Evolutionary conservation across 352 stramenopile species (phyloP).

Genomic region (Phytopythium montanum): DNA sequence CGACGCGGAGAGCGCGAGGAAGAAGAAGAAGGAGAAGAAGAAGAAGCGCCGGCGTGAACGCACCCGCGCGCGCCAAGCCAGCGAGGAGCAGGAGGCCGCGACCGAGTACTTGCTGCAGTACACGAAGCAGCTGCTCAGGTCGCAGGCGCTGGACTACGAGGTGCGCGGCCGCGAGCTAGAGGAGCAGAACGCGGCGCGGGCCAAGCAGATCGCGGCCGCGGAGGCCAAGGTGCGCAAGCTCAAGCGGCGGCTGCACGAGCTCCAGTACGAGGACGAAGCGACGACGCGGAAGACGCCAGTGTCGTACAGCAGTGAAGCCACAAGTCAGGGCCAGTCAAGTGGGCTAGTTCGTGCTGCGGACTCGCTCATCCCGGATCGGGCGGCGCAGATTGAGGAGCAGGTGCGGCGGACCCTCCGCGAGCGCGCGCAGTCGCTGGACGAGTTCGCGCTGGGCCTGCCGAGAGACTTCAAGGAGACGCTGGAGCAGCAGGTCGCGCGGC

Average conservation of each 20-base stretch:
- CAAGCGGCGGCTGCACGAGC: constrained; percentile 22
- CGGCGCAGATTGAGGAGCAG: constrained; percentile 20
- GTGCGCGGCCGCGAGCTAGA: constrained; percentile 36
- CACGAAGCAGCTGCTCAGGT: constrained; percentile 30
- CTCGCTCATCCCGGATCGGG: constrained; percentile 17
- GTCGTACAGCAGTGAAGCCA: not conserved
- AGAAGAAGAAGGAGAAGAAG: constrained; percentile 28
- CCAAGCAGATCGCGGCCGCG: constrained; percentile 29
- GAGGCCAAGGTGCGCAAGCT: constrained; percentile 34
- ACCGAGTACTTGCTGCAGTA: constrained; percentile 39
- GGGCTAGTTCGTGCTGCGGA: constrained; percentile 4
- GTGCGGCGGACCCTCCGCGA: constrained; percentile 26
- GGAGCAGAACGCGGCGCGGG: constrained; percentile 29
- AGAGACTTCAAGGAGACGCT: constrained; percentile 19
- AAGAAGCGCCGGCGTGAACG: constrained; percentile 11
- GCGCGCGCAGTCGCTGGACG: constrained; percentile 21
- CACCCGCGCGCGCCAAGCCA: not conserved
- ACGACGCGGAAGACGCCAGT: not conserved
- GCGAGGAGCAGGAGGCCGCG: constrained; percentile 14
- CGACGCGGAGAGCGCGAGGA: not conserved
- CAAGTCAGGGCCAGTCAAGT: not conserved
- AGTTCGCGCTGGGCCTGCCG: constrained; percentile 26
- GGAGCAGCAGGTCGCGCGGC: constrained; percentile 16
- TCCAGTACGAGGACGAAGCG: constrained; percentile 13
- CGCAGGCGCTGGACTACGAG: constrained; percentile 39